phyloP scores from a whole-genome alignment of 2,329 filamentous ascomycete genomes.

The Dothiorella sarmentorum region DNA sequence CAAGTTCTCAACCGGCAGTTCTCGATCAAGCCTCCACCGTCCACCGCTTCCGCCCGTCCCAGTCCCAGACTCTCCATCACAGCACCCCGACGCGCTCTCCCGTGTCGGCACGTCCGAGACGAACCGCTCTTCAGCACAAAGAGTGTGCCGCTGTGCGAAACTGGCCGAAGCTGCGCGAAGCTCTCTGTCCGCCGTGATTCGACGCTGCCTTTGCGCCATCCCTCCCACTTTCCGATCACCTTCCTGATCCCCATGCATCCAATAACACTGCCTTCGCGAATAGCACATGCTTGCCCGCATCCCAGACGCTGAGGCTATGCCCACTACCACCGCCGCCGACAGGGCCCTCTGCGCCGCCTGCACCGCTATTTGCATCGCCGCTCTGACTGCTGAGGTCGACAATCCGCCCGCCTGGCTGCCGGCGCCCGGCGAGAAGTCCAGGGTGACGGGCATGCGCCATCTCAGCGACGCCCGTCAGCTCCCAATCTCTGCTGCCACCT shows the following conservation, averaged over 20 bases:
- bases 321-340: background rate
- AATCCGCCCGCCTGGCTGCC: conserved; percentile 24
- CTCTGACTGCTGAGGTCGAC: conserved; percentile 20
- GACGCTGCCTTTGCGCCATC: background rate
- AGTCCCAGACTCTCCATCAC: background rate
- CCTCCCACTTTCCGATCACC: background rate
- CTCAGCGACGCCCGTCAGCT: conserved; percentile 21
- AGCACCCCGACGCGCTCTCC: background rate
- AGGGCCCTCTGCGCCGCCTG: conserved; percentile 26
- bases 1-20: background rate
- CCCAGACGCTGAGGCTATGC: conserved; percentile 8
- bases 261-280: conserved; percentile 7
- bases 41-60: background rate
- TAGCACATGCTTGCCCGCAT: background rate
- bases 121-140: background rate
- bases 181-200: background rate
- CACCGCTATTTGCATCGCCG: conserved; percentile 17
- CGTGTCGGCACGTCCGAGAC: background rate
- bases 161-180: background rate
- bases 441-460: conserved; percentile 22
- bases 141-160: background rate
- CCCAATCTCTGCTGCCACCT: conserved; percentile 13
- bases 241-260: conserved; percentile 8
- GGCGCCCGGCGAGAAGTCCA: conserved; percentile 20
- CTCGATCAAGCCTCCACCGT: no score